Evolutionary conservation across 805 yeast species (phyloP).

Genomic region (Clavispora carvajalis): DNA sequence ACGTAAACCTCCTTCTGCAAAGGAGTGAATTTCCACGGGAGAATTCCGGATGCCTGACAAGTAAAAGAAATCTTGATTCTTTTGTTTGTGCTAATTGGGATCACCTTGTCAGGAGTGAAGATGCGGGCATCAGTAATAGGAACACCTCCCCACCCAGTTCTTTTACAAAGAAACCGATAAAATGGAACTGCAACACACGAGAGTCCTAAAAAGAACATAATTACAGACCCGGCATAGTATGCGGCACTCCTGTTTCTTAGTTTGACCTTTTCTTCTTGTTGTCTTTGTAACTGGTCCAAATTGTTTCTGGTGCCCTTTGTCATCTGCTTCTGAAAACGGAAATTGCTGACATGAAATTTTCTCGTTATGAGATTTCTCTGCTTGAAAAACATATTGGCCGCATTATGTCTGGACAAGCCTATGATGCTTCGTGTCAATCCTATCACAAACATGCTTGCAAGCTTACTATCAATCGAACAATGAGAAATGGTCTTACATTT

Average conservation of each 20-base stretch:
- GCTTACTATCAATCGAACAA: no score
- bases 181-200: slow-evolving; percentile 91
- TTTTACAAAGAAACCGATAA: slow-evolving; percentile 84
- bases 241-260: slow-evolving; percentile 50
- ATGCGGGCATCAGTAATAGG: slow-evolving; percentile 81
- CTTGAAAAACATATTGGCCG: neutral
- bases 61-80: slow-evolving; percentile 83
- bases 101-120: slow-evolving; percentile 80
- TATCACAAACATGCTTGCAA: neutral
- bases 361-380: neutral
- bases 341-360: neutral
- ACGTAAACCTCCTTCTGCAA: slow-evolving; percentile 90
- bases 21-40: slow-evolving; percentile 95
- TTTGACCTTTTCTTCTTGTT: slow-evolving; percentile 24
- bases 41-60: slow-evolving; percentile 80
- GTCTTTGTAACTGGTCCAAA: slow-evolving; percentile 9
- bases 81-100: slow-evolving; percentile 81
- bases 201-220: slow-evolving; percentile 65
- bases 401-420: neutral
- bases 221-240: slow-evolving; percentile 64
- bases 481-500: neutral
- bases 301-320: neutral
- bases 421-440: neutral
- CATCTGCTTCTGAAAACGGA: neutral
- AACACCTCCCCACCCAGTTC: slow-evolving; percentile 95